phyloP scores from a whole-genome alignment of 2,329 filamentous ascomycete genomes.

The Diplodia corticola region DNA sequence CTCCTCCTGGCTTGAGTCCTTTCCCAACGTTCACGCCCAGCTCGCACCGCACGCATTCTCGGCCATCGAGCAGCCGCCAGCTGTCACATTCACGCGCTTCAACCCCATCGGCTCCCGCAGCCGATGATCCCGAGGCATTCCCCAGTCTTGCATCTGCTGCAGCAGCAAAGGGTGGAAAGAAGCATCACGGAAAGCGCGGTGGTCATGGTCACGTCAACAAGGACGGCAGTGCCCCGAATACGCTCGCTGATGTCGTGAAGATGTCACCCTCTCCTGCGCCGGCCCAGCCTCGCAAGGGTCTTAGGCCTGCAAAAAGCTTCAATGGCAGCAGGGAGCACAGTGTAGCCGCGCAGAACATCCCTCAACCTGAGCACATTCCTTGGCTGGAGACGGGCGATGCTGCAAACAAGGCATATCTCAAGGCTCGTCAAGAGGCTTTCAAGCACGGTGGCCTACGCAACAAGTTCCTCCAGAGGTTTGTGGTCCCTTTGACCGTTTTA shows the following conservation, averaged over 20 bases:
- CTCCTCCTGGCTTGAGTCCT: constrained; percentile 70
- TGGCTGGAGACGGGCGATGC: constrained; percentile 93
- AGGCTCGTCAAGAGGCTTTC: constrained; percentile 92
- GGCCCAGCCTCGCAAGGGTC: constrained; percentile 58
- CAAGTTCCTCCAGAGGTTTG: constrained; percentile 90
- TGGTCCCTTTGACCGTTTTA: neutral
- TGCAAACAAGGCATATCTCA: constrained; percentile 91
- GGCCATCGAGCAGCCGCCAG: constrained; percentile 77
- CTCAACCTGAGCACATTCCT: constrained; percentile 85
- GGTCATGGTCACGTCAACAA: constrained; percentile 67
- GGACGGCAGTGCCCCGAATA: constrained; percentile 60
- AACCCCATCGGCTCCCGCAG: constrained; percentile 68
- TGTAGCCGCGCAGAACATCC: constrained; percentile 77
- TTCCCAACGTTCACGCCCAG: constrained; percentile 59
- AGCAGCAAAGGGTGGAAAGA: constrained; percentile 75
- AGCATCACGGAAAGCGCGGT: constrained; percentile 88
- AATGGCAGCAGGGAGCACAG: constrained; percentile 73
- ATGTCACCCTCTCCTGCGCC: constrained; percentile 87
- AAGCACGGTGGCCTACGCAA: constrained; percentile 95
- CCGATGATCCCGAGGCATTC: constrained; percentile 95
- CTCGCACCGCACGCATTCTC: constrained; percentile 70
- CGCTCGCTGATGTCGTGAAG: constrained; percentile 89
- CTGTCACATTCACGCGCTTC: constrained; percentile 55
- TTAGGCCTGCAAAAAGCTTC: constrained; percentile 66
- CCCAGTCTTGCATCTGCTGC: constrained; percentile 79